These are phyloP conservation scores for Bipolaris oryzae DNA, from an alignment of 2,329 filamentous ascomycete genomes.

Conservation along the genomic window DNA sequence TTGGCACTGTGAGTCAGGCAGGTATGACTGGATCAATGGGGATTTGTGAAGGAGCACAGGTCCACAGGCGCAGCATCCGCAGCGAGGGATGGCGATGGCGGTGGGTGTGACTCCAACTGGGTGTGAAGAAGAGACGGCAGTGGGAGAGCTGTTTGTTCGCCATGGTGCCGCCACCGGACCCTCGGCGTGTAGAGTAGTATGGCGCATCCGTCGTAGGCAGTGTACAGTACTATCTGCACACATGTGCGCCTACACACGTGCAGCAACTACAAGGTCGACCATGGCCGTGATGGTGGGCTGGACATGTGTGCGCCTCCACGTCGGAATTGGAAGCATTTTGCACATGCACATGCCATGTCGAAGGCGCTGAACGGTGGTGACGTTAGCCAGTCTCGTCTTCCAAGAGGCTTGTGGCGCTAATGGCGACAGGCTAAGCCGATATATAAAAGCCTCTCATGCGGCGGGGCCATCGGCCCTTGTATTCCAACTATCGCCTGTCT, in stretches of 20 bases:
- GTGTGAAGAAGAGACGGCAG: neutral
- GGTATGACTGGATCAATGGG: slow-evolving; percentile 7
- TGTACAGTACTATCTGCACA: too few relatives aligned
- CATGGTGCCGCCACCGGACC: slow-evolving; percentile 13
- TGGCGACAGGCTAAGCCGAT: neutral
- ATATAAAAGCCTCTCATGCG: neutral
- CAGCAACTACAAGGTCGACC: neutral
- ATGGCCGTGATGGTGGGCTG: neutral
- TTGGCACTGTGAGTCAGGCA: slow-evolving; percentile 15
- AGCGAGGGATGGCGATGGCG: neutral
- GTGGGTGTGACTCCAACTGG: slow-evolving; percentile 12
- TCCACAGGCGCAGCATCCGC: neutral
- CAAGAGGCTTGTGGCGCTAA: neutral
- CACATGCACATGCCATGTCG: too few relatives aligned
- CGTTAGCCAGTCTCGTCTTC: too few relatives aligned
- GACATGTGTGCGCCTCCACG: neutral
- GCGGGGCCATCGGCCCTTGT: neutral
- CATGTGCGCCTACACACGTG: slow-evolving; percentile 1
- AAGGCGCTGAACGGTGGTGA: neutral
- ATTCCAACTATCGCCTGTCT: too few relatives aligned
- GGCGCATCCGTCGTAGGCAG: too few relatives aligned
- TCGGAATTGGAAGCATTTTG: neutral
- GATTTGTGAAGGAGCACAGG: neutral
- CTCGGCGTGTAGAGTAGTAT: neutral
- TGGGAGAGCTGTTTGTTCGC: neutral